Conservation (phyloP, 1,284 basidiomycete genomes). For the Naganishia liquefaciens region DNA sequence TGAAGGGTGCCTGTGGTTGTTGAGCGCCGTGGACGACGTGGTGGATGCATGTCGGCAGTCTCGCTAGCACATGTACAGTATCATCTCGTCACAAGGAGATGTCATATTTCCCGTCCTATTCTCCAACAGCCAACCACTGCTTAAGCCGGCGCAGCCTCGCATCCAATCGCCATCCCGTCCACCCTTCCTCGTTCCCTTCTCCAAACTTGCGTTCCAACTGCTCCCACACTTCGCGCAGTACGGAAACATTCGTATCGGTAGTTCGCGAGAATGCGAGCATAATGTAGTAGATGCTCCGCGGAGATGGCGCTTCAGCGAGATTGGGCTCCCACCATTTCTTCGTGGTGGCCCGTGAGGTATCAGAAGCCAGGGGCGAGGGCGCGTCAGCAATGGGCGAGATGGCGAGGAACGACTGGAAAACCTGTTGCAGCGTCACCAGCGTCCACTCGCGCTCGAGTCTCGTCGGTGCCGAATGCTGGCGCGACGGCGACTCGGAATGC, state of each 20-base stretch:
- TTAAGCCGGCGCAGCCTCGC: conserved; percentile 34
- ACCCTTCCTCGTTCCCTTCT: conserved; percentile 33
- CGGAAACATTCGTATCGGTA: conserved; percentile 41
- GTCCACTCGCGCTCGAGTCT: conserved; percentile 27
- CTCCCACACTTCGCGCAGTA: conserved; percentile 41
- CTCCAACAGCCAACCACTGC: conserved; percentile 13
- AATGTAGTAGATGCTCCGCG: conserved; percentile 42
- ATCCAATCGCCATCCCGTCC: conserved; percentile 33
- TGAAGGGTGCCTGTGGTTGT: conserved; percentile 22
- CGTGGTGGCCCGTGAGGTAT: background rate
- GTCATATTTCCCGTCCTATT: background rate
- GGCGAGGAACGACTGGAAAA: conserved; percentile 30
- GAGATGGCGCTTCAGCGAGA: conserved; percentile 37
- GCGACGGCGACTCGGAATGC: background rate
- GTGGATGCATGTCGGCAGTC: conserved; percentile 4
- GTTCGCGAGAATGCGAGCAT: conserved; percentile 46
- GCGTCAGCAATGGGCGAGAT: conserved; percentile 9
- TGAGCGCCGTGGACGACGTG: conserved; percentile 17
- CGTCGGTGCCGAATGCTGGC: background rate
- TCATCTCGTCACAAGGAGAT: background rate
- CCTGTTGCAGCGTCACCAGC: conserved; percentile 17
- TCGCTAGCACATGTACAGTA: background rate
- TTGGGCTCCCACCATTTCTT: conserved; percentile 11
- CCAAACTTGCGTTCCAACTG: conserved; percentile 49
- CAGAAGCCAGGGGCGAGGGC: background rate